Percentiles rank a stretch among this genome's conserved stretches.
These are phyloP conservation scores for Saccharomyces eubayanus DNA, from an alignment of 805 yeast genomes.

Conservation along the genomic window DNA sequence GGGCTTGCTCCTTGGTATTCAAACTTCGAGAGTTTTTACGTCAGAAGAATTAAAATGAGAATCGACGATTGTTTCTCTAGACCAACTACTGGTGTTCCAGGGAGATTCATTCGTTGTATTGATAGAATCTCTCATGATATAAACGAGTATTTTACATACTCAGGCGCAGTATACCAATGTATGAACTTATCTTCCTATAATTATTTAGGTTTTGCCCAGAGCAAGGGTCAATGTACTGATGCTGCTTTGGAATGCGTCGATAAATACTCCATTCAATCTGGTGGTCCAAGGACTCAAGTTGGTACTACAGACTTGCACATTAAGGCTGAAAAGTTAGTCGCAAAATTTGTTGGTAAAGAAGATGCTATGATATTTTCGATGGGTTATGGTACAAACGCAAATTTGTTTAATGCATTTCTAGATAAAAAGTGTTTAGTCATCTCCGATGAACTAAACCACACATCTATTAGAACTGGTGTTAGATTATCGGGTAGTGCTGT, in stretches of 20 bases:
- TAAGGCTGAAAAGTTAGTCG: constrained; percentile 67
- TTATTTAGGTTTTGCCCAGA: constrained; percentile 94
- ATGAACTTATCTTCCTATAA: constrained; percentile 85
- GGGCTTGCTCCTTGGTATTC: constrained; percentile 96
- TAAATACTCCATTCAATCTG: constrained; percentile 67
- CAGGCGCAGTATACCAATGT: constrained; percentile 70
- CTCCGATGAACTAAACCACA: constrained; percentile 90
- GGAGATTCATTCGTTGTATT: constrained; percentile 75
- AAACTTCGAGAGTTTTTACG: constrained; percentile 87
- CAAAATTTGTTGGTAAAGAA: constrained; percentile 85
- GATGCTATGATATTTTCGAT: constrained; percentile 79
- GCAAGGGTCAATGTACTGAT: constrained; percentile 85
- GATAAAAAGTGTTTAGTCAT: constrained; percentile 85
- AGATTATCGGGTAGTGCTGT: constrained; percentile 89
- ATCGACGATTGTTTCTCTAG: constrained; percentile 92
- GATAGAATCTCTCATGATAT: constrained; percentile 66
- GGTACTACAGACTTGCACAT: constrained; percentile 74
- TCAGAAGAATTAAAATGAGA: constrained; percentile 83
- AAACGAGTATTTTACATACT: constrained; percentile 57
- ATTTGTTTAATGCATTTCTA: constrained; percentile 71
- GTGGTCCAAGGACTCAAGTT: constrained; percentile 64
- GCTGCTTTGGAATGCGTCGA: constrained; percentile 54
- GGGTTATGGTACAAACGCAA: constrained; percentile 96
- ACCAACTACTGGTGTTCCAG: constrained; percentile 97
- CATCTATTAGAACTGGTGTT: constrained; percentile 91